Conservation (phyloP, 495 filamentous ascomycete genomes). For the Aspergillus coremiiformis region DNA sequence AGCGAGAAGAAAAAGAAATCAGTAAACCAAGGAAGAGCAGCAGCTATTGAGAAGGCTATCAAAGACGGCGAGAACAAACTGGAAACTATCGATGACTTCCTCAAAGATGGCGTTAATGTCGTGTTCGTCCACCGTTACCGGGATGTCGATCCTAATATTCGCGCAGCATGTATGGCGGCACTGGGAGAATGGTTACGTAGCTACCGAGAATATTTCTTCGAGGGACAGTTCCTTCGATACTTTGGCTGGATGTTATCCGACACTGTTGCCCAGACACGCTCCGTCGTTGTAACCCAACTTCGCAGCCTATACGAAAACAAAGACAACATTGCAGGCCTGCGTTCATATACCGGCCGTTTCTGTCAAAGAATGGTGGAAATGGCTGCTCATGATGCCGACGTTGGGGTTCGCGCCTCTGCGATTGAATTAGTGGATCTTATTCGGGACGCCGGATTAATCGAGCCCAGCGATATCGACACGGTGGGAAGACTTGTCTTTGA, state of each 20-base stretch:
- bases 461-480: constrained; percentile 81
- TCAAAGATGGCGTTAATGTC: constrained; percentile 78
- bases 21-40: constrained; percentile 65
- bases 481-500: constrained; percentile 85
- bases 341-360: constrained; percentile 86
- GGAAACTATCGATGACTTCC: constrained; percentile 53
- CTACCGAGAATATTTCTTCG: constrained; percentile 79
- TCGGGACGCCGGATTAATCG: constrained; percentile 75
- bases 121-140: constrained; percentile 93
- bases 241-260: constrained; percentile 93
- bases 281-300: constrained; percentile 76
- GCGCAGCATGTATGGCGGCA: constrained; percentile 74
- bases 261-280: constrained; percentile 54
- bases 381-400: constrained; percentile 72
- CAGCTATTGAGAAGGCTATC: constrained; percentile 59
- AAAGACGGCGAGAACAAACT: constrained; percentile 58
- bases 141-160: constrained; percentile 81
- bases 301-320: constrained; percentile 64
- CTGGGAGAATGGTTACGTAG: constrained; percentile 80
- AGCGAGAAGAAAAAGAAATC: constrained; percentile 70
- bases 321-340: constrained; percentile 67
- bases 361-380: constrained; percentile 86
- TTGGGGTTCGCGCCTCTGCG: constrained; percentile 65
- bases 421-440: constrained; percentile 76
- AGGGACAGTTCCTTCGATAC: constrained; percentile 81